Percentiles rank a stretch among this genome's conserved stretches.
Conservation (phyloP, 2,329 filamentous ascomycete species). For the Apiospora kogelbergensis region DNA sequence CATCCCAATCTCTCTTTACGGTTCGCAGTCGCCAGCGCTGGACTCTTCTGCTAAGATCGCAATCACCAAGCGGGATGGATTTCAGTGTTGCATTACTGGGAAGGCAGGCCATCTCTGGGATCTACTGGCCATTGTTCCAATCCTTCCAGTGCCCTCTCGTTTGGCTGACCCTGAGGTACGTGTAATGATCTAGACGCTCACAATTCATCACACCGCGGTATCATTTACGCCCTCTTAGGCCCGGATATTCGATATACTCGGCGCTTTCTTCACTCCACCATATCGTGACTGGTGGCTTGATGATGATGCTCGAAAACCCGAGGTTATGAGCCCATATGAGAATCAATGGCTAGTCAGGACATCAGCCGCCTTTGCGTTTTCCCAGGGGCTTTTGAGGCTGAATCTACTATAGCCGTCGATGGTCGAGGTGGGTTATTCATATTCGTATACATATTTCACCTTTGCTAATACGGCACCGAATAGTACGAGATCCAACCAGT, state of each 20-base stretch:
- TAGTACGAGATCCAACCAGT: not conserved
- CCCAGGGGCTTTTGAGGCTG: constrained; percentile 23
- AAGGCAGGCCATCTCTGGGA: constrained; percentile 20
- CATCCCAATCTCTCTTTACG: not conserved
- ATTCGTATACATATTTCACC: not conserved
- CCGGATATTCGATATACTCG: constrained; percentile 22
- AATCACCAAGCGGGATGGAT: constrained; percentile 23
- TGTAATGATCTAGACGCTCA: not conserved
- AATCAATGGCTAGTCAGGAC: not conserved
- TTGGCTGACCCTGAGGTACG: not conserved
- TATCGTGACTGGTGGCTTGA: constrained; percentile 35
- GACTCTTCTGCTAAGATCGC: not conserved
- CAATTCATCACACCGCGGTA: not conserved
- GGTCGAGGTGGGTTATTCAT: constrained; percentile 26
- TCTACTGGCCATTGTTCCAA: constrained; percentile 22
- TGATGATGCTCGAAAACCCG: constrained; percentile 19
- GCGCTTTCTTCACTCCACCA: constrained; percentile 28
- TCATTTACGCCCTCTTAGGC: constrained; percentile 13
- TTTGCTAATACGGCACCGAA: not conserved
- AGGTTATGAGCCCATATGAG: not conserved
- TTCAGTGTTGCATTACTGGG: constrained; percentile 26
- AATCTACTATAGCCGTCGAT: constrained; percentile 25
- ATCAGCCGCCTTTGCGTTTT: constrained; percentile 15
- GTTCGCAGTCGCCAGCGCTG: not conserved
- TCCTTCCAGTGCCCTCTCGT: constrained; percentile 5